Evolutionary conservation across 352 stramenopile species (phyloP).

Genomic region (Phytophthora kernoviae): DNA sequence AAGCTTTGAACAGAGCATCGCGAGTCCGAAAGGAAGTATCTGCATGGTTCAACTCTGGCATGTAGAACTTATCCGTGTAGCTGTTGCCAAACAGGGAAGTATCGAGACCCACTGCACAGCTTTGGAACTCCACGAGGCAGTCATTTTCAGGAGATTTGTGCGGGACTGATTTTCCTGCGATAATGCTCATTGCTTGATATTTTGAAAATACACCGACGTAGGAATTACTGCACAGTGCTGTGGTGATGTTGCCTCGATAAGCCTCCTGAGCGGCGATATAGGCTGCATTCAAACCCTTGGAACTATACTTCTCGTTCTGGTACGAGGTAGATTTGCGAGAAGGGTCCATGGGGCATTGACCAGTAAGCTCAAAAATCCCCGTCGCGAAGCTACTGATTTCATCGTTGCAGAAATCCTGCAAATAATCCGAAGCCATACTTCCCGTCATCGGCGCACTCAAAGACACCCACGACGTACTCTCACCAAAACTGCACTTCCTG

Average conservation of each 20-base stretch:
- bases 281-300: constrained; percentile 9
- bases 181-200: constrained; percentile 16
- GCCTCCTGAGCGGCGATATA: constrained; percentile 28
- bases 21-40: constrained; percentile 47
- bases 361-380: constrained; percentile 16
- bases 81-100: constrained; percentile 32
- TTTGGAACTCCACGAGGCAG: constrained; percentile 48
- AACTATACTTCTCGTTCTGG: constrained; percentile 20
- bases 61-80: constrained; percentile 44
- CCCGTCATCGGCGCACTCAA: constrained; percentile 30
- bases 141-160: constrained; percentile 45
- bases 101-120: constrained; percentile 41
- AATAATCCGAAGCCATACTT: constrained; percentile 4
- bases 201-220: constrained; percentile 32
- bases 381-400: constrained; percentile 14
- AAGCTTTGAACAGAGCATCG: constrained; percentile 35
- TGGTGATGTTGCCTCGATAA: constrained; percentile 24
- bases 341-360: constrained; percentile 28
- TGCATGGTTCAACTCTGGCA: constrained; percentile 48
- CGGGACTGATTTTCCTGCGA: constrained; percentile 13
- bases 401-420: constrained; percentile 31
- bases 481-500: constrained; percentile 28
- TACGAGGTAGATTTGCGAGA: constrained; percentile 24
- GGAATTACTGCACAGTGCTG: constrained; percentile 36
- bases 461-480: constrained; percentile 31